These are phyloP conservation scores for Botryotinia convoluta DNA, from an alignment of 2,329 filamentous ascomycete genomes.

Conservation along the genomic window DNA sequence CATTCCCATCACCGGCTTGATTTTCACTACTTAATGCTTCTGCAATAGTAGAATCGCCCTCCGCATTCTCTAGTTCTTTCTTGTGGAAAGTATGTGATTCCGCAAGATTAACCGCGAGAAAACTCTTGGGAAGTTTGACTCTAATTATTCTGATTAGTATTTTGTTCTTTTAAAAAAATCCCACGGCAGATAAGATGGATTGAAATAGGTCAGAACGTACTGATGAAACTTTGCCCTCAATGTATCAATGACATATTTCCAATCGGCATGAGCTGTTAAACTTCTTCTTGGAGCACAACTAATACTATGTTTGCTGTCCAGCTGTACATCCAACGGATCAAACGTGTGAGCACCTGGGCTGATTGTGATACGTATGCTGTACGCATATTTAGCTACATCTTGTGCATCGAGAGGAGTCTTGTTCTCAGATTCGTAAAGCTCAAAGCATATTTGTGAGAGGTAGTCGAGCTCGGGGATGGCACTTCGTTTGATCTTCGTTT, in stretches of 20 bases:
- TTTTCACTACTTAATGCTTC: not conserved
- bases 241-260: constrained; percentile 96
- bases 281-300: constrained; percentile 88
- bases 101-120: constrained; percentile 40
- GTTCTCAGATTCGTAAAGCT: constrained; percentile 93
- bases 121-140: constrained; percentile 40
- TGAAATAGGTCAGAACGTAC: constrained; percentile 49
- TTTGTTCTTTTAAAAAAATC: not conserved
- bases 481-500: constrained; percentile 93
- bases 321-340: constrained; percentile 91
- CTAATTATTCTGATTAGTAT: constrained; percentile 24
- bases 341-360: constrained; percentile 95
- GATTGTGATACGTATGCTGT: constrained; percentile 94
- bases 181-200: not conserved
- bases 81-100: constrained; percentile 40
- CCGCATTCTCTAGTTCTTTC: constrained; percentile 28
- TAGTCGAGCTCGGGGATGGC: constrained; percentile 98
- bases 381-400: constrained; percentile 61
- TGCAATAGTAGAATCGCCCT: not conserved
- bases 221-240: constrained; percentile 92
- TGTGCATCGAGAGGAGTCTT: constrained; percentile 35
- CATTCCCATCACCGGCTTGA: not conserved
- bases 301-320: constrained; percentile 95
- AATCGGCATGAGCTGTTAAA: constrained; percentile 86
- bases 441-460: constrained; percentile 95